Evolutionary conservation across 768 basidiomycete genomes (phyloP).

Genomic region (Neoboletus magnificus): DNA sequence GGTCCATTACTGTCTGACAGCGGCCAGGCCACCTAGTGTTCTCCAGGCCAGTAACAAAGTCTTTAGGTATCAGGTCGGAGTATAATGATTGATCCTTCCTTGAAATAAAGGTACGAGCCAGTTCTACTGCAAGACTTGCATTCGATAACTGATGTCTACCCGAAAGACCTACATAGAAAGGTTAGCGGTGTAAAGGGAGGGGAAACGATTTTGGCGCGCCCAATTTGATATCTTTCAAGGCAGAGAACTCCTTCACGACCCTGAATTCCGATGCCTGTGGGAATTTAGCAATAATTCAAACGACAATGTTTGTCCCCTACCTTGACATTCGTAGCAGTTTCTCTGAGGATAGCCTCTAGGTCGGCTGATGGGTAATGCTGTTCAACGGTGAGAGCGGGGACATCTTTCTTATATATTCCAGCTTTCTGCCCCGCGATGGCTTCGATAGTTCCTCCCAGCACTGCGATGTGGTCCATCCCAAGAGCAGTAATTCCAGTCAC

Average conservation of each 20-base stretch:
- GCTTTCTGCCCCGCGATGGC: constrained; percentile 96
- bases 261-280: constrained; percentile 64
- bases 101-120: constrained; percentile 64
- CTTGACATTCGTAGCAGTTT: constrained; percentile 63
- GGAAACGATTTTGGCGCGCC: constrained; percentile 39
- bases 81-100: constrained; percentile 20
- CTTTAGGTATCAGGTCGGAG: constrained; percentile 39
- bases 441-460: constrained; percentile 81
- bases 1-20: constrained; percentile 81
- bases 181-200: constrained; percentile 1
- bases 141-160: constrained; percentile 87
- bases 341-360: constrained; percentile 62
- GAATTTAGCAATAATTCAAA: neutral
- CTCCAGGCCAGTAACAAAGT: constrained; percentile 61
- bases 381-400: constrained; percentile 79
- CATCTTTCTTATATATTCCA: constrained; percentile 93
- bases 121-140: constrained; percentile 77
- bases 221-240: constrained; percentile 53
- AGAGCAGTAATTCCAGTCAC: constrained; percentile 87
- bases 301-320: constrained; percentile 35
- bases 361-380: constrained; percentile 75
- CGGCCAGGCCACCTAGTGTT: constrained; percentile 88
- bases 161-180: constrained; percentile 58
- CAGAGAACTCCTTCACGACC: constrained; percentile 52
- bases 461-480: constrained; percentile 86